Evolutionary conservation across 306 rosid genomes (phyloP), one percentile per base, ranked within the genome.

Genomic region (Potentilla sterilis): DNA sequence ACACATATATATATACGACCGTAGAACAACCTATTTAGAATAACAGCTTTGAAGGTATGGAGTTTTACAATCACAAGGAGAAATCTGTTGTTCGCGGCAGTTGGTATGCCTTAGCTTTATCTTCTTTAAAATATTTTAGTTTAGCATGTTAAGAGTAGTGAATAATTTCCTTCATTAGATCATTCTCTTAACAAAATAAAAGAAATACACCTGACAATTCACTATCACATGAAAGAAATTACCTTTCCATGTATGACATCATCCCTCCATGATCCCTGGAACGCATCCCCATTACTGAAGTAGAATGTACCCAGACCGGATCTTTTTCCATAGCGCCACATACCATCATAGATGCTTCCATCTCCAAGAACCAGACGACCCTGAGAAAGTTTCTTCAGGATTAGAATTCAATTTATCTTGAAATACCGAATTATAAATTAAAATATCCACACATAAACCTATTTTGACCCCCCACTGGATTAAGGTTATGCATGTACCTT

Each of bases 201-300:
- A 48, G 15, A 16, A 7, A 15, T 24, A 34, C 37, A 44, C 55
- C 73, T 46, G 34, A 9, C 6, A 28, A 2, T 44, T 16, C 63
- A 70, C 63, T 51, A 10, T 55, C 21, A 72, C 75, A 38, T 41
- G 18, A 55, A 72, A 40, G 2, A 57, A 57, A 40, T 41, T 73
- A 93, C 98, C 98, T 92, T 95, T 77, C 98, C 98, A 24, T 95
- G 96, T 90, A 95, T 92, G 63, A 84, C 88, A 84, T 95, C 98
- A 83, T 95, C 98, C 83, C 97, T 89, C 98, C 98, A 95, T 16
- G 91, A 88, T 75, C 98, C 98, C 79, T 95, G 98, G 86, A 90
- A 95, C 83, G 90, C 89, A 83, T 95, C 97, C 71, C 98, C 97
- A 21, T 95, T 95, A 70, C 78, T 85, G 76, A 95, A 95, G 84